Evolutionary conservation across 177 flowering plant species (phyloP).

Genomic region (Telopea speciosissima): DNA sequence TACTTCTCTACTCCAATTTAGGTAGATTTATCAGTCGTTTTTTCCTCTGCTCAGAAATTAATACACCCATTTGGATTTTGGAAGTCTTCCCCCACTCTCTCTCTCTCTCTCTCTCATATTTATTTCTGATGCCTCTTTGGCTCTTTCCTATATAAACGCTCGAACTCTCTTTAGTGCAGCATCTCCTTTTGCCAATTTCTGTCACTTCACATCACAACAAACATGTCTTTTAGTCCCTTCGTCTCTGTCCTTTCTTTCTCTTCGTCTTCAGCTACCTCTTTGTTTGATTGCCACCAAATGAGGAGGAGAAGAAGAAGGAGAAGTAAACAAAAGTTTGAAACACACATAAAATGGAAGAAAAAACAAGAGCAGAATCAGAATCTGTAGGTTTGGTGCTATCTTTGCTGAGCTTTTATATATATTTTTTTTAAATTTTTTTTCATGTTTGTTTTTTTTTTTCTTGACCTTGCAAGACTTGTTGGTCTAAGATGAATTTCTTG

Average conservation of each 20-base stretch:
- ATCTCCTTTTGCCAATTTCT: background rate
- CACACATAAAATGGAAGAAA: conserved; percentile 7
- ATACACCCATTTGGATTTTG: conserved; percentile 25
- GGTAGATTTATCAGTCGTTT: background rate
- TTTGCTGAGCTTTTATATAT: conserved; percentile 33
- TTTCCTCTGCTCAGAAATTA: conserved; percentile 10
- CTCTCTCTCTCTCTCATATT: conserved; percentile 5
- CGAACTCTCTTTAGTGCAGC: background rate
- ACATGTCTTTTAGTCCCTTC: background rate
- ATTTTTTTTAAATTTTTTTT: conserved; percentile 6
- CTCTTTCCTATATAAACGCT: conserved; percentile 4
- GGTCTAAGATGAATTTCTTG: background rate
- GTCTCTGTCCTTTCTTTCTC: background rate
- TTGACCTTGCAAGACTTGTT: conserved; percentile 54
- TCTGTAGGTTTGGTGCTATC: conserved; percentile 23
- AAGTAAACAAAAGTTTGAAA: no score
- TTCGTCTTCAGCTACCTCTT: background rate
- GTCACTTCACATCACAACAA: background rate
- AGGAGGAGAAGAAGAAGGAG: no score
- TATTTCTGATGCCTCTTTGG: no score
- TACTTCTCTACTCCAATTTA: background rate
- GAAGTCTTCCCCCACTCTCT: no score
- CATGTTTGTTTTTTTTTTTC: conserved; percentile 20
- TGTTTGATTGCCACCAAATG: no score
- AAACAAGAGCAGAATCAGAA: background rate